These are phyloP conservation scores for Cladophialophora carrionii DNA, from an alignment of 2,329 filamentous ascomycete species.

Conservation along the genomic window DNA sequence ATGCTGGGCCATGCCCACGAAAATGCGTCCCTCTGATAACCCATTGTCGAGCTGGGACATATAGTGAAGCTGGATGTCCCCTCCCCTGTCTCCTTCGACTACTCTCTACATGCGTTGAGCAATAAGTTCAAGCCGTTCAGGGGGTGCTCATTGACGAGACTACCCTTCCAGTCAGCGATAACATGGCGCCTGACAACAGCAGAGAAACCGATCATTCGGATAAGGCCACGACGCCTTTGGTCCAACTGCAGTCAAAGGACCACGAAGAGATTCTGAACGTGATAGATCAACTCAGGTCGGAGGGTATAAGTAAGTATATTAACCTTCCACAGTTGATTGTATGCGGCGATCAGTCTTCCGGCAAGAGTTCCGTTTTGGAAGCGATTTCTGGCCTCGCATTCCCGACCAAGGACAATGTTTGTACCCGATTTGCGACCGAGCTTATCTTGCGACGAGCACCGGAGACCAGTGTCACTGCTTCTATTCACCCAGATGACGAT, in stretches of 20 bases:
- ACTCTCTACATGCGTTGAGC: background rate
- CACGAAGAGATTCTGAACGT: conserved; percentile 33
- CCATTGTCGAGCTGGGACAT: background rate
- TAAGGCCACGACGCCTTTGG: conserved; percentile 9
- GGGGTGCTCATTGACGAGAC: background rate
- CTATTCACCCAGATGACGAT: conserved; percentile 35
- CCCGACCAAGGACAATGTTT: conserved; percentile 40
- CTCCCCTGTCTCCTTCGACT: background rate
- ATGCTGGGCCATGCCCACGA: background rate
- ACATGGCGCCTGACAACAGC: background rate
- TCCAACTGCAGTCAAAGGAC: conserved; percentile 33
- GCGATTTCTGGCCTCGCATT: conserved; percentile 41
- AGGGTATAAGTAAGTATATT: conserved; percentile 55
- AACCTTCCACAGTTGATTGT: conserved; percentile 45
- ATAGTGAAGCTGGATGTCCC: background rate
- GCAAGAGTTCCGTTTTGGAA: conserved; percentile 43
- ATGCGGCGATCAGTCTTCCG: conserved; percentile 42
- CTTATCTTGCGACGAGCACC: conserved; percentile 35
- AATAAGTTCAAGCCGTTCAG: background rate
- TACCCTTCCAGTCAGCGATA: background rate
- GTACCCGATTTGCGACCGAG: conserved; percentile 43
- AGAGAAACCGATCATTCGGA: background rate
- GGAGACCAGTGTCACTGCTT: conserved; percentile 20
- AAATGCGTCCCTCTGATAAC: background rate
- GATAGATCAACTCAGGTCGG: conserved; percentile 45